Conservation (phyloP, 2,329 filamentous ascomycete genomes). For the Cephalotrichum gorgonifer region DNA sequence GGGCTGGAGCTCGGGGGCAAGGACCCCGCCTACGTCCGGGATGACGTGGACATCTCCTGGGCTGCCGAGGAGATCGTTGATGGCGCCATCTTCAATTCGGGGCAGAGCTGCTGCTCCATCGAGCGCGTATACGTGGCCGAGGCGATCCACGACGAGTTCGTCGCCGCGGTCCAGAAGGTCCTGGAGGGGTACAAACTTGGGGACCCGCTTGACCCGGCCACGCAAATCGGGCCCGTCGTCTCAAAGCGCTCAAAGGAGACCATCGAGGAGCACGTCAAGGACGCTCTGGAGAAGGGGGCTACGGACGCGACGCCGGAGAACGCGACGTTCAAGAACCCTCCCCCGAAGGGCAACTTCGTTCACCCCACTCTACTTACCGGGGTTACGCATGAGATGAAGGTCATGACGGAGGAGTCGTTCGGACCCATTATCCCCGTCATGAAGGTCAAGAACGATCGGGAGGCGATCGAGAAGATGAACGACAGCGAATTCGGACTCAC, state of each 20-base stretch:
- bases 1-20: constrained; percentile 91
- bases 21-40: constrained; percentile 81
- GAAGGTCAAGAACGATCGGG: constrained; percentile 70
- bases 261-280: constrained; percentile 69
- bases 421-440: constrained; percentile 86
- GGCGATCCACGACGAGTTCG: constrained; percentile 72
- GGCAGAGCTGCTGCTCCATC: constrained; percentile 92
- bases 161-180: constrained; percentile 69
- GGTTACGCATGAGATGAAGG: constrained; percentile 71
- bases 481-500: constrained; percentile 90
- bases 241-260: constrained; percentile 67
- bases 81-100: constrained; percentile 93
- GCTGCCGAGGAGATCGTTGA: constrained; percentile 92
- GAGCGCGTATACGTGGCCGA: constrained; percentile 88
- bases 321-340: constrained; percentile 60
- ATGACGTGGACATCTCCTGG: constrained; percentile 82
- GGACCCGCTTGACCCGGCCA: constrained; percentile 70
- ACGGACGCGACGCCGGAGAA: constrained; percentile 78
- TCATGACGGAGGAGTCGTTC: constrained; percentile 94
- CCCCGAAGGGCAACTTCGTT: constrained; percentile 77
- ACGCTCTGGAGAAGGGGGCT: constrained; percentile 75
- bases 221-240: constrained; percentile 80
- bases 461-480: constrained; percentile 82
- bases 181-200: constrained; percentile 75
- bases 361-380: constrained; percentile 72